A percentile compares a stretch with the other conserved stretches of the same genome.
phyloP scores from a whole-genome alignment of 1,284 basidiomycete species.

The Trichosporon sp. region DNA sequence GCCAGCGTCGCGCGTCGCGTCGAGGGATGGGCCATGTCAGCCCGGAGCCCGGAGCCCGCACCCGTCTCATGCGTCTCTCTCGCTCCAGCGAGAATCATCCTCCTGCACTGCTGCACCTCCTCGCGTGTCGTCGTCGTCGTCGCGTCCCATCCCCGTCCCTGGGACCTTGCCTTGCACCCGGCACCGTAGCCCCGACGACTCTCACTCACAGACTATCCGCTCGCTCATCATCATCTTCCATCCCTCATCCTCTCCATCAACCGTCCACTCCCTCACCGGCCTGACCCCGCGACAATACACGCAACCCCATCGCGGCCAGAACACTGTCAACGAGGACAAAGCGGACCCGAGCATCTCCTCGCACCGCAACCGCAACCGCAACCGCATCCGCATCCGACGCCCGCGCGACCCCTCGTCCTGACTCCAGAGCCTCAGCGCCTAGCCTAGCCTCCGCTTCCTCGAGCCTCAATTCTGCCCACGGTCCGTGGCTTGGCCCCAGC shows the following conservation, averaged over 20 bases:
- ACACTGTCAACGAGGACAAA: neutral
- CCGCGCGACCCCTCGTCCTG: neutral
- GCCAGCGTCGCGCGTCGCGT: neutral
- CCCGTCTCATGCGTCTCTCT: too few relatives aligned
- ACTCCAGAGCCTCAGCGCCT: neutral
- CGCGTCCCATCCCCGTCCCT: neutral
- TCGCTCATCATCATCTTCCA: neutral
- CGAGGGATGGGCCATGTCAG: constrained; percentile 1
- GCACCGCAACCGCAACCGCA: too few relatives aligned
- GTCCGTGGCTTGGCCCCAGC: neutral
- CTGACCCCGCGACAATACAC: neutral
- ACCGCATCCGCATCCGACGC: too few relatives aligned
- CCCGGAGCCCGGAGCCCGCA: too few relatives aligned
- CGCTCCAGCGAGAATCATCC: neutral
- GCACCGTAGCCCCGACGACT: too few relatives aligned
- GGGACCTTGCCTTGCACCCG: neutral
- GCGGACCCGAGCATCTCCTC: neutral
- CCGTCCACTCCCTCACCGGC: neutral
- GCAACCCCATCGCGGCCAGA: neutral
- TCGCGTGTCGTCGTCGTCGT: neutral
- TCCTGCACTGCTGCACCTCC: neutral
- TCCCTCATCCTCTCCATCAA: neutral
- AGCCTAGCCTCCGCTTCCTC: neutral
- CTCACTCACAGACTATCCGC: neutral
- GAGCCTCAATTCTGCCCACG: neutral